Base-by-base conservation (phyloP, 108 stramenopile genomes). In the Aurantiochytrium sp. region DNA sequence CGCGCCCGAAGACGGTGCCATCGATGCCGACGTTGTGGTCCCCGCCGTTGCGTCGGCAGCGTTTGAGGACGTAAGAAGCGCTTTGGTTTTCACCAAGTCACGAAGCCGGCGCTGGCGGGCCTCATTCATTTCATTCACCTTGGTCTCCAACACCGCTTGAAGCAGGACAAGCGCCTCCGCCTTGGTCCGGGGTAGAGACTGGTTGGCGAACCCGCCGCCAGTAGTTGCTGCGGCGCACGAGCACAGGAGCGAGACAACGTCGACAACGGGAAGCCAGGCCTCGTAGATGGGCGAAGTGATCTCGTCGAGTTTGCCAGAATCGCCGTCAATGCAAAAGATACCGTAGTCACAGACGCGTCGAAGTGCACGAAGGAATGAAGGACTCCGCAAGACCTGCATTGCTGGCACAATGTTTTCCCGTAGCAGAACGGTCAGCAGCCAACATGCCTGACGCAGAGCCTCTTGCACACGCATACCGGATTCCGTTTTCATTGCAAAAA, bases 111-210 rank as follows among this genome's bases (percentile, higher is more conserved):
- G 12, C 51, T 83, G 76, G 49, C 76, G 76, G 16, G 12, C 43
- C 51, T 83, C 51, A 23, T 83, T 83, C 76, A 83, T 83, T 2
- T 83, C 76, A 23, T 83, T 83, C 5, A 83, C 76, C 51, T 83
- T 83, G 6, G 49, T 47, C 23, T 83, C 76, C 51, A 83, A 23
- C 6, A 83, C 51, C 6, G 76, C 76, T 53, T 83, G 76, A 8
- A 83, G 51, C 19, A 47, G 76, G 6, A 83, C 28, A 45, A 83
- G 76, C 19, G 76, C 45, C 25, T 47, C 51, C 12, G 76, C 76
- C 28, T 83, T 47, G 4, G 1, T 6, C 6, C 76, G 76, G 6
- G 76, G 76, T 16, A 83, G 23, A 18, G 76, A 6, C 19, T 12
- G 76, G 2, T 45, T 45, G 6, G 45, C 12, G 45, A 83, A 23